A percentile compares a stretch with the other conserved stretches of the same genome.
These are phyloP conservation scores for Monosporascus sp. DNA, from an alignment of 2,329 filamentous ascomycete genomes.

Conservation along the genomic window DNA sequence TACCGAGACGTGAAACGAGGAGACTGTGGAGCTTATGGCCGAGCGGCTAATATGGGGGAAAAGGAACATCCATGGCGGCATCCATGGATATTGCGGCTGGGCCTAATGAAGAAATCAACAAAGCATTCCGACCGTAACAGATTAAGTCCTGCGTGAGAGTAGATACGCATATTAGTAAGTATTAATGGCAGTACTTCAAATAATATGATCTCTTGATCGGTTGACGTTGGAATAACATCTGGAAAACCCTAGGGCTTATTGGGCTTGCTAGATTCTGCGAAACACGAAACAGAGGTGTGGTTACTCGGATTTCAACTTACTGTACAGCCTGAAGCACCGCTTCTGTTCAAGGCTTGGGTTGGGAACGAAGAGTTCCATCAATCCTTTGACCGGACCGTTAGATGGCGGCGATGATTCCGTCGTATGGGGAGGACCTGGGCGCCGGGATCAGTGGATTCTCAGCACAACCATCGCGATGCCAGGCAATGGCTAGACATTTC, in stretches of 20 bases:
- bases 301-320: not conserved
- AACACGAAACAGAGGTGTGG: not conserved
- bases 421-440: not conserved
- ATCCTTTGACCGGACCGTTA: too few species aligned
- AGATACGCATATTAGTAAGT: not conserved
- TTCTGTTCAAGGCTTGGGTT: too few species aligned
- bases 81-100: too few species aligned
- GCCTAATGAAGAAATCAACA: too few species aligned
- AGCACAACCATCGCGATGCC: not conserved
- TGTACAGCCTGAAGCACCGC: not conserved
- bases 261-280: not conserved
- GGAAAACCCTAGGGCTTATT: not conserved
- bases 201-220: not conserved
- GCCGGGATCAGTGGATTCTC: not conserved
- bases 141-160: too few species aligned
- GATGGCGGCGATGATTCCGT: not conserved
- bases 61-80: too few species aligned
- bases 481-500: not conserved
- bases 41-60: not conserved
- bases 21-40: not conserved
- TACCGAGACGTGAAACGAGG: not conserved
- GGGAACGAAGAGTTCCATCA: too few species aligned
- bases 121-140: too few species aligned
- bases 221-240: not conserved
- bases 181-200: not conserved